phyloP scores from a whole-genome alignment of 208 protist species.

The Trypanosoma vivax region DNA sequence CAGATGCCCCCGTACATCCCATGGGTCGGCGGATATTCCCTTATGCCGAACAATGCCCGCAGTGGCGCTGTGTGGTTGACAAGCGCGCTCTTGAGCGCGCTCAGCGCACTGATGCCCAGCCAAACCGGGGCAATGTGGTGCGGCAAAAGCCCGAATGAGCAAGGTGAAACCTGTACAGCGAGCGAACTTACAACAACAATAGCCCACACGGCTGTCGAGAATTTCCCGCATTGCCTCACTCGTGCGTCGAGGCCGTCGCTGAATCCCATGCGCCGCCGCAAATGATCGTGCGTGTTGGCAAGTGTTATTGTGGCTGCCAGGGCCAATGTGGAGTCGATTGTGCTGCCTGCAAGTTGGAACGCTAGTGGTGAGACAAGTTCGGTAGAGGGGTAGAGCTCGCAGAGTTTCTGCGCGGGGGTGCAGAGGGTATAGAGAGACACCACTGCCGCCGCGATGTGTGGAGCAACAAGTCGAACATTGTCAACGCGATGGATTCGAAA shows the following conservation, averaged over 20 bases:
- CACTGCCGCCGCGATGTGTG: slow-evolving; percentile 23
- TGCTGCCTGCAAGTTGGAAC: slow-evolving; percentile 8
- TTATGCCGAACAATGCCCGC: slow-evolving; percentile 37
- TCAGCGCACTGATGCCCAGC: slow-evolving; percentile 55
- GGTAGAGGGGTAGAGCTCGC: slow-evolving; percentile 27
- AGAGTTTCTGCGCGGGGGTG: slow-evolving; percentile 52
- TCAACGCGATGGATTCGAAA: slow-evolving; percentile 64
- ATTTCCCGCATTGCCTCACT: slow-evolving; percentile 23
- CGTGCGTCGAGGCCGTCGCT: slow-evolving; percentile 52
- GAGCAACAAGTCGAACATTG: slow-evolving; percentile 66
- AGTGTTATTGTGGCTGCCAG: slow-evolving; percentile 50
- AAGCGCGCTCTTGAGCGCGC: slow-evolving; percentile 37
- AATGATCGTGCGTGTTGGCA: slow-evolving; percentile 41
- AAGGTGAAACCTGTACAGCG: slow-evolving; percentile 1
- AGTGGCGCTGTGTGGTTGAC: slow-evolving; percentile 51
- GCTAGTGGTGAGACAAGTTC: slow-evolving; percentile 24
- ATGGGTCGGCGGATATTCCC: slow-evolving; percentile 52
- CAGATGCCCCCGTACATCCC: slow-evolving; percentile 48
- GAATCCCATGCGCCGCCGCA: slow-evolving; percentile 58
- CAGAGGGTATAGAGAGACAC: slow-evolving; percentile 46
- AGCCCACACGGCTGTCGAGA: slow-evolving; percentile 15
- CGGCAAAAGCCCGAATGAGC: slow-evolving; percentile 40
- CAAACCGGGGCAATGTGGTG: slow-evolving; percentile 66
- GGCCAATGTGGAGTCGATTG: slow-evolving; percentile 53
- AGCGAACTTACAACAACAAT: slow-evolving; percentile 21